Evolutionary conservation across 2,329 filamentous ascomycete species (phyloP).

Genomic region (Diaporthe eres): DNA sequence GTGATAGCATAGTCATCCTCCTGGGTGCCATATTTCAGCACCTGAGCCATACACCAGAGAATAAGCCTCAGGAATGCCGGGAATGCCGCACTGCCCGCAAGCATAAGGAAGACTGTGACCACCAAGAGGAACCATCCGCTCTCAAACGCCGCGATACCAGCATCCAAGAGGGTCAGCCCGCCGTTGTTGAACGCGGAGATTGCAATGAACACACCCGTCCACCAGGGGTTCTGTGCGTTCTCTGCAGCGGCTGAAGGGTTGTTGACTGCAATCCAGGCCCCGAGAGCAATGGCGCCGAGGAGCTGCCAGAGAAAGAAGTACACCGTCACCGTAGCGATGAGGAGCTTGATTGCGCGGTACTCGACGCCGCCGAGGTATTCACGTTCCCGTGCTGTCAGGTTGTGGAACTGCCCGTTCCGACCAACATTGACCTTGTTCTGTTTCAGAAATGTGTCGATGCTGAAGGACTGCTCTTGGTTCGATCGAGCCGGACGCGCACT

Average conservation of each 20-base stretch:
- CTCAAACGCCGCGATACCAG: slow-evolving; percentile 65
- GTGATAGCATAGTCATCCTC: slow-evolving; percentile 55
- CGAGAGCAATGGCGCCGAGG: slow-evolving; percentile 69
- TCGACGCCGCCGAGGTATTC: slow-evolving; percentile 74
- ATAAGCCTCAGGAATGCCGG: slow-evolving; percentile 62
- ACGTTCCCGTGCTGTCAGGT: slow-evolving; percentile 66
- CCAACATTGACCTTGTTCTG: slow-evolving; percentile 56
- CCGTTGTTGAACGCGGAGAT: slow-evolving; percentile 70
- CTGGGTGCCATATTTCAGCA: slow-evolving; percentile 49
- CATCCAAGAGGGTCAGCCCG: slow-evolving; percentile 68
- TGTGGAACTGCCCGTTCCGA: slow-evolving; percentile 69
- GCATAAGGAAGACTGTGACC: slow-evolving; percentile 49
- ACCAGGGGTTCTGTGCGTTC: slow-evolving; percentile 63
- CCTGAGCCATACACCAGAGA: slow-evolving; percentile 29
- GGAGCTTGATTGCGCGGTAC: slow-evolving; percentile 72
- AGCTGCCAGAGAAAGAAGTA: slow-evolving; percentile 74
- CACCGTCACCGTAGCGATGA: slow-evolving; percentile 72
- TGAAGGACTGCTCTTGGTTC: slow-evolving; percentile 37
- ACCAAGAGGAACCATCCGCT: slow-evolving; percentile 50
- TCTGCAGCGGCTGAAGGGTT: slow-evolving; percentile 31
- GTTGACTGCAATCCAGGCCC: slow-evolving; percentile 53
- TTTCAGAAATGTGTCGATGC: slow-evolving; percentile 51
- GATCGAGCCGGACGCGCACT: neutral
- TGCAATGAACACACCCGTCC: slow-evolving; percentile 69
- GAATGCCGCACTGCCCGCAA: slow-evolving; percentile 67